phyloP scores from a whole-genome alignment of 345 rosid genomes.

The Eucalyptus sp. region DNA sequence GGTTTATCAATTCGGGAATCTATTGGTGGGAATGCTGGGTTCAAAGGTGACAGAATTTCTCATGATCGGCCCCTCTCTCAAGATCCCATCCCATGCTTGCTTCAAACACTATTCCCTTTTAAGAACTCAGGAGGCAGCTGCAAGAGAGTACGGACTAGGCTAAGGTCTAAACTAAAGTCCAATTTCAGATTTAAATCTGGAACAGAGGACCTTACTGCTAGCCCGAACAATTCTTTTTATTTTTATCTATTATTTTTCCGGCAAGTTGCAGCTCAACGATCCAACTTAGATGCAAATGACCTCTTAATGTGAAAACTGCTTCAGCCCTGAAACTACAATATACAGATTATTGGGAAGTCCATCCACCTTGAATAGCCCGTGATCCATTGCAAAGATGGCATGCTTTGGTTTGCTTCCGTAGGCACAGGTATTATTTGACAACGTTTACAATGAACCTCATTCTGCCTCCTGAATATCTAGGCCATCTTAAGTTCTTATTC shows the following conservation, averaged over 20 bases:
- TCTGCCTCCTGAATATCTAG: neutral
- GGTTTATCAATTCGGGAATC: neutral
- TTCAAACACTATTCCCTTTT: neutral
- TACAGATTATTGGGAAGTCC: neutral
- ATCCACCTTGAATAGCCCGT: neutral
- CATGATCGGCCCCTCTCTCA: neutral
- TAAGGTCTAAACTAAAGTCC: neutral
- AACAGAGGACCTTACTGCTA: neutral
- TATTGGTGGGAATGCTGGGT: neutral
- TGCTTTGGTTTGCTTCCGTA: neutral
- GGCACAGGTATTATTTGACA: neutral
- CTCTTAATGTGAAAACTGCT: neutral
- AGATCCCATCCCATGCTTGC: neutral
- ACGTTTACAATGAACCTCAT: neutral
- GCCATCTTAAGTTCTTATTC: neutral
- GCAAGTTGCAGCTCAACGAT: neutral
- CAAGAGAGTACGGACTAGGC: neutral
- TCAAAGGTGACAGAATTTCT: neutral
- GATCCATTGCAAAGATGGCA: neutral
- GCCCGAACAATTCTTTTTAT: neutral
- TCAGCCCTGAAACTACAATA: neutral
- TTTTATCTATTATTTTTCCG: neutral
- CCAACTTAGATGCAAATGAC: neutral
- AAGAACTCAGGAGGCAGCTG: neutral
- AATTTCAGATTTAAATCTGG: neutral